These are phyloP conservation scores for Elsinoe australis DNA, from an alignment of 2,329 filamentous ascomycete species.

Conservation along the genomic window DNA sequence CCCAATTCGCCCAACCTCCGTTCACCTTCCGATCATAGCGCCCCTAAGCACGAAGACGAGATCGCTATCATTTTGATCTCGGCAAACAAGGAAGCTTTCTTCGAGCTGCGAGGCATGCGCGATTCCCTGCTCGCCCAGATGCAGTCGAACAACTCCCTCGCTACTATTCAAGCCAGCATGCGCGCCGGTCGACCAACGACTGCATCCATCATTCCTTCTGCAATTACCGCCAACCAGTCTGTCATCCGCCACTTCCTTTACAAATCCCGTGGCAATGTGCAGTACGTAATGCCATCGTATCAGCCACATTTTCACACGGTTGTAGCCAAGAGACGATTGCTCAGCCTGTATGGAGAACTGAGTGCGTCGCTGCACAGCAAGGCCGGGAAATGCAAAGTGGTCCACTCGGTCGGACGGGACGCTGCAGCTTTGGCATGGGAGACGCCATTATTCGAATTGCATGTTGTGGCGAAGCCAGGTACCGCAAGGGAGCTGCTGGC, in stretches of 20 bases:
- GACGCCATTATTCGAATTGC: constrained; percentile 86
- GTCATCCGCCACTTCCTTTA: constrained; percentile 88
- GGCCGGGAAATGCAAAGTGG: constrained; percentile 75
- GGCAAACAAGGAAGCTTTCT: constrained; percentile 88
- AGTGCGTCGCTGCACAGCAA: constrained; percentile 81
- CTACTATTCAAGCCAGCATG: constrained; percentile 65
- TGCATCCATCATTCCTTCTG: constrained; percentile 70
- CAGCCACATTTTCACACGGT: constrained; percentile 55
- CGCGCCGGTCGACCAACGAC: constrained; percentile 62
- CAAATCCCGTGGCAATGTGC: constrained; percentile 89
- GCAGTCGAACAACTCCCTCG: constrained; percentile 65
- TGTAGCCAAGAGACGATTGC: constrained; percentile 46
- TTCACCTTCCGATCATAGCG: constrained; percentile 21
- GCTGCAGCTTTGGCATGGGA: constrained; percentile 81
- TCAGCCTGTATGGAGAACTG: constrained; percentile 77
- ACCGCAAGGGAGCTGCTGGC: constrained; percentile 59
- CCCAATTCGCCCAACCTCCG: constrained; percentile 25
- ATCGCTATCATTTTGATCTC: constrained; percentile 92
- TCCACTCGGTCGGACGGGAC: constrained; percentile 69
- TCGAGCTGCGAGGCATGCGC: constrained; percentile 68
- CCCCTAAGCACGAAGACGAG: constrained; percentile 50
- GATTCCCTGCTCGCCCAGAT: constrained; percentile 60
- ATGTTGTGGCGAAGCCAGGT: constrained; percentile 78
- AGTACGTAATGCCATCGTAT: constrained; percentile 86
- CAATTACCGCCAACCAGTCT: constrained; percentile 27